Base-by-base conservation (phyloP, 352 stramenopile genomes). In the Globisporangium canariense region DNA sequence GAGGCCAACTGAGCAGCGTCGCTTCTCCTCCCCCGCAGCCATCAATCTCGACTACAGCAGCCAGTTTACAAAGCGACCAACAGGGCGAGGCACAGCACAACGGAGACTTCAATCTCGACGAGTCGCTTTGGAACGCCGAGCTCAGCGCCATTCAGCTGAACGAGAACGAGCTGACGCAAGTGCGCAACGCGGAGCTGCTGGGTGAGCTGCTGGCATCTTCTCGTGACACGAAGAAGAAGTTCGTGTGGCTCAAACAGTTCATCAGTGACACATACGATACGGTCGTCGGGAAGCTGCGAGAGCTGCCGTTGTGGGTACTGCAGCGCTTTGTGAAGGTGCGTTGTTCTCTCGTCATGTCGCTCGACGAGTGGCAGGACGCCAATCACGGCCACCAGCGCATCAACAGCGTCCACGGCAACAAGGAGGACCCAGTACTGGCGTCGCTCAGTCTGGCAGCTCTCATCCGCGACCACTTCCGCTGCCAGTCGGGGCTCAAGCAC, bases 181-280 rank as follows among this genome's bases (percentile, higher is more conserved):
- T 30, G 13, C 62, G 36, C 10, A 54, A 46, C 32, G 34, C 25
- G 8, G 38, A 53, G 55, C 43, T 64, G 1, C 60, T 83, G 6
- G 46, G 72, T n/a, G 65, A 73, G 4, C 52, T 77, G 20, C 41
- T 77, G 46, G 50, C 76, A 13, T 9, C 51, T 16, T 81, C 78
- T 6, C 71, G 70, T 34, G 79, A 91, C 9, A 74, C 78, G n/a
- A 70, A 70, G 20, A 89, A 86, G 65, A 57, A 71, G 5, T 46
- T 85, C 18, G 74, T 77, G 0, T 56, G 66, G 51, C 63, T 90
- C 25, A 91, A 90, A 62, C 83, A 90, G 54, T 86, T 90, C 47
- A 91, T 90, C 38, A 71, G 66, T 14, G 78, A 89, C 55, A 78
- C 88, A 2, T 91, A 91, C 68, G 83, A 88, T 55, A 85, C 75